These are phyloP conservation scores for Penstemon davidsonii DNA, from an alignment of 257 asterid genomes.

Conservation along the genomic window DNA sequence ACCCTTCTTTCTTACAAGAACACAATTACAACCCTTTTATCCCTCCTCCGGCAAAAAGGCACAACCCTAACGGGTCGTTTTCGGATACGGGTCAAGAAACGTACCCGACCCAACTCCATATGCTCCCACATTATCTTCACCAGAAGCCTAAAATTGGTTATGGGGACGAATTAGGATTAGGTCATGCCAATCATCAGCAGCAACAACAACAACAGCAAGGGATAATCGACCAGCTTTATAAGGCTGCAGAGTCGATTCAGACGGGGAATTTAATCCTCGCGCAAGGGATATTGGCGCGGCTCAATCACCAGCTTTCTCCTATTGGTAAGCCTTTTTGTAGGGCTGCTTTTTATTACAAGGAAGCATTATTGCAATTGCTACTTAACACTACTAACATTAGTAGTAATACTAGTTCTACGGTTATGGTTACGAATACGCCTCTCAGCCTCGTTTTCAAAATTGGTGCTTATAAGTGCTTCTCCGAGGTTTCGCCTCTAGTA, in stretches of 20 bases:
- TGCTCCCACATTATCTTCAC: conserved; percentile 56
- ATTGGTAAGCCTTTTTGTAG: conserved; percentile 69
- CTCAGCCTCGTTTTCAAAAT: conserved; percentile 56
- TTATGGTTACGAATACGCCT: conserved; percentile 30
- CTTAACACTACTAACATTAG: conserved; percentile 34
- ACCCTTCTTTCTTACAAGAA: conserved; percentile 56
- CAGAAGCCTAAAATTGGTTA: conserved; percentile 49
- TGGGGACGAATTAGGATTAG: conserved; percentile 57
- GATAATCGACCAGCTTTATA: conserved; percentile 77
- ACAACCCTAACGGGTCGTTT: conserved; percentile 43
- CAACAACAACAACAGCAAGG: conserved; percentile 50
- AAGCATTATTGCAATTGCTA: conserved; percentile 49
- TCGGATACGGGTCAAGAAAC: conserved; percentile 53
- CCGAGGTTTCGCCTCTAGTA: conserved; percentile 48
- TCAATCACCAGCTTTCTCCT: conserved; percentile 99
- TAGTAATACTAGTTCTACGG: conserved; percentile 18
- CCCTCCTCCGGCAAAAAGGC: conserved; percentile 72
- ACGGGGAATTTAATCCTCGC: conserved; percentile 84
- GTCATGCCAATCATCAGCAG: conserved; percentile 4
- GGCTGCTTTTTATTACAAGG: conserved; percentile 68
- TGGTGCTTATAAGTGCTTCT: conserved; percentile 58
- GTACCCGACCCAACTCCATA: conserved; percentile 41
- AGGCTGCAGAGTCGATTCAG: conserved; percentile 89
- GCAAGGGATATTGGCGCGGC: conserved; percentile 99
- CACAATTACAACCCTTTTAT: conserved; percentile 37